These are phyloP conservation scores for Mortierella hygrophila DNA, from an alignment of 192 early-diverging fungal species.

Conservation along the genomic window DNA sequence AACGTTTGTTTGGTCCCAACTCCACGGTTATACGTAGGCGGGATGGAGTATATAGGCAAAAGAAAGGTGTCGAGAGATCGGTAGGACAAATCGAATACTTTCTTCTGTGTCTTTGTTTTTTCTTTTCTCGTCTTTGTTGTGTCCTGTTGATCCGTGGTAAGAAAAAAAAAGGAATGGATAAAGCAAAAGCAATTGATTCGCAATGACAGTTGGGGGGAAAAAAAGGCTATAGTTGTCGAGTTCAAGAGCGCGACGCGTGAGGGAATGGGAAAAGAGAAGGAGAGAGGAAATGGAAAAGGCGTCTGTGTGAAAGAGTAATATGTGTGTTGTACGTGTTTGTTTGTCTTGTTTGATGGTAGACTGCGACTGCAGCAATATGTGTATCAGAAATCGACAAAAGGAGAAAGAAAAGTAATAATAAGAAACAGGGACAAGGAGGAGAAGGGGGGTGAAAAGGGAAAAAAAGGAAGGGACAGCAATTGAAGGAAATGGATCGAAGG, in stretches of 20 bases:
- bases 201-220: neutral
- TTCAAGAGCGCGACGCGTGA: neutral
- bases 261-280: neutral
- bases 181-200: neutral
- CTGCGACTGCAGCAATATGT: neutral
- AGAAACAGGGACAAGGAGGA: neutral
- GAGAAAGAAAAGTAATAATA: neutral
- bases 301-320: neutral
- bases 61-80: neutral
- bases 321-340: neutral
- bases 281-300: neutral
- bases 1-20: neutral
- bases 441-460: neutral
- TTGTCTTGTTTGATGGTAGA: constrained; percentile 1
- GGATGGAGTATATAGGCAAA: neutral
- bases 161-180: neutral
- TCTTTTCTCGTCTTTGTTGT: neutral
- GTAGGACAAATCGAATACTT: constrained; percentile 1
- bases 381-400: neutral
- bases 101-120: neutral
- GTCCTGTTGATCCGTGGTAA: neutral
- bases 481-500: too few relatives aligned
- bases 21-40: neutral
- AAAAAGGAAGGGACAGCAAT: neutral
- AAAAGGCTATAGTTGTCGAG: neutral